Base-by-base conservation (phyloP, 2,329 filamentous ascomycete species). In the Apiospora marii region DNA sequence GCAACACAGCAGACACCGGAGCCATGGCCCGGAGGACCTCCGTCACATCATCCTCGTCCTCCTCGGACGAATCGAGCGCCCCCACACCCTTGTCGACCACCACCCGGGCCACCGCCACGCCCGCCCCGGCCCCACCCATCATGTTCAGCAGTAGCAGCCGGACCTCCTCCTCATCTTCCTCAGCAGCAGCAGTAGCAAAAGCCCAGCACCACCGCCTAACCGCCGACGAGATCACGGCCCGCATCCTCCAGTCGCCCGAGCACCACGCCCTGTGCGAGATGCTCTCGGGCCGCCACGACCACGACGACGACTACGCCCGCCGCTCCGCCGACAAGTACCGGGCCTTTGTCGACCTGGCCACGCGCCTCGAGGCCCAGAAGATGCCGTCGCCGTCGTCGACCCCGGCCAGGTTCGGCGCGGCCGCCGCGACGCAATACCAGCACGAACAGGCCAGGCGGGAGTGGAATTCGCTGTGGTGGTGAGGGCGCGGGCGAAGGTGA, bases 231-330 rank as follows among this genome's bases (percentile, higher is more conserved):
- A 70, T 70, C 68, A 51, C 48, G 19, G 48, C 48, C 46, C 46
- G 46, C 30, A 43, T 70, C 68, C 46, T 70, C 30, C 30, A 43
- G 22, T 70, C 68, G 19, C 68, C 68, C 68, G 68, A 70, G 68
- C 68, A 70, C 68, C 68, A 70, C 46, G 68, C 68, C 48, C 68
- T 70, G 27, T 70, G 68, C 68, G 68, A 70, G 68, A 58, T 70
- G 37, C 19, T 70, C 46, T 48, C 46, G 30, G 48, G 46, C 68
- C 68, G 48, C 68, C 46, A 58, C 68, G 16, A 58, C 68, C 46
- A 70, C 68, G 68, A 58, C 68, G 37, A 58, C 68, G 68, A 70
- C 68, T 43, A 41, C 46, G 68, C 46, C 46, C 68, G 48, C 46
- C 46, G 68, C 46, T 70, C 68, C 34, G 10, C 68, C n/a, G 68